Evolutionary conservation across 2,329 filamentous ascomycete genomes (phyloP).

Genomic region (Aspergillus brasiliensis): DNA sequence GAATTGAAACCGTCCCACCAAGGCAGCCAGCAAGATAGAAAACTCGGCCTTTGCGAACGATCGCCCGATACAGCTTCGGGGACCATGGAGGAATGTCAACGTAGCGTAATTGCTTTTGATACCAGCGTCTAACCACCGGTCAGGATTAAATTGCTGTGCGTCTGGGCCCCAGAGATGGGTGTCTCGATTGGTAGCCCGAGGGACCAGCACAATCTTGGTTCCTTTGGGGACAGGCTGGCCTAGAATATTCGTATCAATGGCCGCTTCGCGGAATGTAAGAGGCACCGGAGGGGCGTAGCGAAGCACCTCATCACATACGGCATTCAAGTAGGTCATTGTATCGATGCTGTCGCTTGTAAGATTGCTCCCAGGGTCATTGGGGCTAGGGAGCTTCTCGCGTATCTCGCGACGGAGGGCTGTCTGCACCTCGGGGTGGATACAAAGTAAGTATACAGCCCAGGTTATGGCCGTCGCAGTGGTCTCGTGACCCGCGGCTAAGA

Average conservation of each 20-base stretch:
- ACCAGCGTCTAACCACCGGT: constrained; percentile 3
- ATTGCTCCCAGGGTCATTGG: not conserved
- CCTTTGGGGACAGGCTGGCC: not conserved
- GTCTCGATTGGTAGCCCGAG: constrained; percentile 1
- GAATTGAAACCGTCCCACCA: not conserved
- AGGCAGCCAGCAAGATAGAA: not conserved
- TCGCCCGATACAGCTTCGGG: constrained; percentile 6
- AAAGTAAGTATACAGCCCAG: constrained; percentile 1
- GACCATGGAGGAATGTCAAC: not conserved
- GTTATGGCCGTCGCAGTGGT: constrained; percentile 8
- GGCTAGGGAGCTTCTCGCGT: not conserved
- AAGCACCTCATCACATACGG: constrained; percentile 9
- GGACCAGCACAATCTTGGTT: not conserved
- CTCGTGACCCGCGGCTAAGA: constrained; percentile 6
- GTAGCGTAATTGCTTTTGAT: constrained; percentile 1
- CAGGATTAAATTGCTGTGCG: constrained; percentile 1
- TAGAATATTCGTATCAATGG: not conserved
- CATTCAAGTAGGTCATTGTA: constrained; percentile 3
- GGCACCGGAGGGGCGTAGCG: constrained; percentile 2
- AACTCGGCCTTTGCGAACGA: constrained; percentile 2
- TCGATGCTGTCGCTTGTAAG: not conserved
- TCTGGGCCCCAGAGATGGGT: constrained; percentile 6
- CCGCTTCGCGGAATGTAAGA: not conserved
- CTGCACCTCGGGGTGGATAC: not conserved
- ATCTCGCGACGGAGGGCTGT: not conserved